Base-by-base conservation (phyloP, 805 yeast species). In the Yamadazyma takamatsuzukensis region DNA sequence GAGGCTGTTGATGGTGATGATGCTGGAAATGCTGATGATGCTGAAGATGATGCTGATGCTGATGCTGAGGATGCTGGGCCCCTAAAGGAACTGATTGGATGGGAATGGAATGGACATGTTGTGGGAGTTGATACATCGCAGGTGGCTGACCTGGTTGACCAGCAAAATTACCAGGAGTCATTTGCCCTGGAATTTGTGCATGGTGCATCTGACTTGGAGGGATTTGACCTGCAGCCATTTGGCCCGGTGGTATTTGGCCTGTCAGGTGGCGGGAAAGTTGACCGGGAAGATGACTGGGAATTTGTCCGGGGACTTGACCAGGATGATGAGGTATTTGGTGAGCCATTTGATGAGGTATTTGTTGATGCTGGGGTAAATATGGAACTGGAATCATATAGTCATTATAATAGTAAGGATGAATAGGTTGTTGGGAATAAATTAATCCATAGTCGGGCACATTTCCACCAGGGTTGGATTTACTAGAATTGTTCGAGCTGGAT, bases 401-500 rank as follows among this genome's bases (percentile, higher is more conserved):
- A 24, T 30, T 37, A 32, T 34, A 39, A 21, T 29, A 39, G 14
- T 30, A 35, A 6, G 34, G 34, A 27, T 30, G 25, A 19, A 32
- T 27, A 6, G 29, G 34, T 16, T 26, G 37, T 15, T 33, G 33
- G 15, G 21, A 32, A 15, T 32, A 25, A 9, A 21, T 27, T 6
- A 15, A 9, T 9, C 16, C 16, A 12, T 9, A 21, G 6, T 16
- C 22, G 14, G 15, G 27, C 10, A 27, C 15, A 3, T 7, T 11
- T n/a, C 28, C 18, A 25, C 28, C 28, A 23, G 21, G 12, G 21
- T 16, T 14, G 29, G 29, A 27, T 13, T 12, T 27, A 12, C 21
- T n/a, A 14, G 25, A n/a, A 23, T 14, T n/a, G 34, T 60, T 63
- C 26, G 70, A 56, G 25, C 66, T 61, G 21, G 73, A 65, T 29